phyloP scores from a whole-genome alignment of 768 basidiomycete species.

The Tephrocybe sp. region DNA sequence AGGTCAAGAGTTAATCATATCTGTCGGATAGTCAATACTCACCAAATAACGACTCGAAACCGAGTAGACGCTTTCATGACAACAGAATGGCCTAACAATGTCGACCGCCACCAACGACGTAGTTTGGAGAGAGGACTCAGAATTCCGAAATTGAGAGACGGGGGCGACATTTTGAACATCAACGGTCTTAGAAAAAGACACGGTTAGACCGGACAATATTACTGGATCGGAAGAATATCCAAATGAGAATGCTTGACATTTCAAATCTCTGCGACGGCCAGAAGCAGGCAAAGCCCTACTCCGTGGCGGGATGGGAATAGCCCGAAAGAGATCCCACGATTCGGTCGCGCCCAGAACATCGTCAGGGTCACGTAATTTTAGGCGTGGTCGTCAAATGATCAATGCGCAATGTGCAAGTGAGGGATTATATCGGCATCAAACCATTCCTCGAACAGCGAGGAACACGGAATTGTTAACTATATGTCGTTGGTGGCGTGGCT shows the following conservation, averaged over 20 bases:
- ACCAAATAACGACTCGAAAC: conserved; percentile 59
- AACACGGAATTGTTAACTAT: conserved; percentile 14
- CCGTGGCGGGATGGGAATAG: conserved; percentile 33
- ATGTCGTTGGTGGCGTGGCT: neutral
- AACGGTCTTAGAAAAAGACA: conserved; percentile 31
- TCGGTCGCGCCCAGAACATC: conserved; percentile 28
- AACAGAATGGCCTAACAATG: conserved; percentile 5
- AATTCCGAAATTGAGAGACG: conserved; percentile 18
- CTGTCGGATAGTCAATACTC: conserved; percentile 16
- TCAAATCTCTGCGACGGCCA: conserved; percentile 29
- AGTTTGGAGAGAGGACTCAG: conserved; percentile 13
- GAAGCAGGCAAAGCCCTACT: conserved; percentile 24
- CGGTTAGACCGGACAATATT: conserved; percentile 45
- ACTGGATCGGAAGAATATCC: conserved; percentile 26
- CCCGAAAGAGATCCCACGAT: conserved; percentile 41
- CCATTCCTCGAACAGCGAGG: conserved; percentile 14
- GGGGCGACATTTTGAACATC: conserved; percentile 35
- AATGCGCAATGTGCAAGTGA: conserved; percentile 4
- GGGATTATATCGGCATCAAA: conserved; percentile 16
- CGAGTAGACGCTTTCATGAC: conserved; percentile 31
- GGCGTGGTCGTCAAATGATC: conserved; percentile 17
- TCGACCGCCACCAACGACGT: conserved; percentile 13
- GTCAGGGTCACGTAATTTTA: conserved; percentile 6
- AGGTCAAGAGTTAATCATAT: conserved; percentile 16
- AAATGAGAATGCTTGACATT: conserved; percentile 42